Base-by-base conservation (phyloP, 495 filamentous ascomycete species). In the Paragyromitra xinjiangensis region DNA sequence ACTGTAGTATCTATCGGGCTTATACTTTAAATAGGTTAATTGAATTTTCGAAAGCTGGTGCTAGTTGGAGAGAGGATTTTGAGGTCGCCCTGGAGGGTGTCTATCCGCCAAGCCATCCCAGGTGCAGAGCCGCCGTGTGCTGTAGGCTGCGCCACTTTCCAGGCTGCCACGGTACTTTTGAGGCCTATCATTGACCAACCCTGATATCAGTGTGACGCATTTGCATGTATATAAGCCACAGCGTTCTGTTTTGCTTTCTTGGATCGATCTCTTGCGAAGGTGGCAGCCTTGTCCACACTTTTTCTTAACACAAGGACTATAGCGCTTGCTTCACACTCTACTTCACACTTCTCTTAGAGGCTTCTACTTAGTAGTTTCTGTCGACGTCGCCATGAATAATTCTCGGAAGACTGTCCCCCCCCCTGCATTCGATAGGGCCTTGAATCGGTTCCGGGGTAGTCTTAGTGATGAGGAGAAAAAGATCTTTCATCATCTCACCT, bases 341-440 rank as follows among this genome's bases (percentile, higher is more conserved):
- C n/a, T 55, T 51, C n/a, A n/a, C 29, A 8, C 0, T 22, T 58
- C 22, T 14, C 12, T 9, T 63, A 42, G 39, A 42, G 22, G 16
- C 5, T 58, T 37, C 26, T 3, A 26, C 8, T 9, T 12, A 58
- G 11, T 58, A 58, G 9, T 4, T 58, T 37, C 19, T 22, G 29
- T 3, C 26, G 26, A 3, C 26, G 1, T 7, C 22, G 12, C n/a
- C n/a, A 75, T 75, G 72, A 40, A 22, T 22, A 0, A 14, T 9
- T 16, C 42, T 5, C 34, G 24, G 22, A 44, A 24, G 3, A 44
- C 9, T 39, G 40, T 75, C 2, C 75, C 69, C 5, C 75, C 69
- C 5, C 22, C 50, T 12, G 75, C 75, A 19, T 73, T 74, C 40
- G 26, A 61, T 0, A 58, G 70, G 48, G 75, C 75, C 12, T 26